Evolutionary conservation across 2,329 filamentous ascomycete species (phyloP).

Genomic region (Exophiala bonariae): DNA sequence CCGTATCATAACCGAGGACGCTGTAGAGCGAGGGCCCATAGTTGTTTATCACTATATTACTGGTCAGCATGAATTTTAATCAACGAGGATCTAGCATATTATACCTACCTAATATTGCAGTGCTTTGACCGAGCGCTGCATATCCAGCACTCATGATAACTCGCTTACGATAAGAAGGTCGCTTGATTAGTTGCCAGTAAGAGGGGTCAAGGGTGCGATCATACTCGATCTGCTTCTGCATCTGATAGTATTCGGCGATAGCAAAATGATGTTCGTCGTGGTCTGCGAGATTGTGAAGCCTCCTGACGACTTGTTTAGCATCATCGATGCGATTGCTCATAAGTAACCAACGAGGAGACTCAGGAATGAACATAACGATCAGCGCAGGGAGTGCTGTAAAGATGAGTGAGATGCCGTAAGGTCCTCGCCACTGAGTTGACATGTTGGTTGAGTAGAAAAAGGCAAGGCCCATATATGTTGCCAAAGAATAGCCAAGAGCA

Average conservation of each 20-base stretch:
- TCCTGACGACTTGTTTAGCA: constrained; percentile 22
- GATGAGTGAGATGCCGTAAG: constrained; percentile 7
- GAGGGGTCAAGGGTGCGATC: constrained; percentile 9
- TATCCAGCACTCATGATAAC: constrained; percentile 4
- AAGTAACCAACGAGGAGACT: constrained; percentile 30
- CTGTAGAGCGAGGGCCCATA: constrained; percentile 16
- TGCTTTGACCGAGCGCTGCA: constrained; percentile 10
- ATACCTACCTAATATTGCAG: constrained; percentile 3
- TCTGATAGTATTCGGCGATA: constrained; percentile 17
- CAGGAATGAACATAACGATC: constrained; percentile 25
- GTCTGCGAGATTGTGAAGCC: constrained; percentile 19
- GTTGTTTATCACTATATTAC: constrained; percentile 4
- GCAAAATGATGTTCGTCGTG: constrained; percentile 15
- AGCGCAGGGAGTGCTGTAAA: constrained; percentile 7
- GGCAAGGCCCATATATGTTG: constrained; percentile 15
- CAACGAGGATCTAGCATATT: too few species aligned
- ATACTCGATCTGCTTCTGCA: constrained; percentile 16
- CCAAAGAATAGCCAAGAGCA: constrained; percentile 12
- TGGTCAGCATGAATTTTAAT: not conserved
- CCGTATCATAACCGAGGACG: constrained; percentile 15
- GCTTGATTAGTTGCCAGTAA: constrained; percentile 10
- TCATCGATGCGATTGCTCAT: constrained; percentile 26
- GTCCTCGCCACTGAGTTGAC: constrained; percentile 12
- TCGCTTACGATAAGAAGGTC: constrained; percentile 14
- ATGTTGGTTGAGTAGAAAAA: constrained; percentile 9